These are phyloP conservation scores for Phytophthora lateralis DNA, from an alignment of 352 stramenopile species.

Conservation along the genomic window DNA sequence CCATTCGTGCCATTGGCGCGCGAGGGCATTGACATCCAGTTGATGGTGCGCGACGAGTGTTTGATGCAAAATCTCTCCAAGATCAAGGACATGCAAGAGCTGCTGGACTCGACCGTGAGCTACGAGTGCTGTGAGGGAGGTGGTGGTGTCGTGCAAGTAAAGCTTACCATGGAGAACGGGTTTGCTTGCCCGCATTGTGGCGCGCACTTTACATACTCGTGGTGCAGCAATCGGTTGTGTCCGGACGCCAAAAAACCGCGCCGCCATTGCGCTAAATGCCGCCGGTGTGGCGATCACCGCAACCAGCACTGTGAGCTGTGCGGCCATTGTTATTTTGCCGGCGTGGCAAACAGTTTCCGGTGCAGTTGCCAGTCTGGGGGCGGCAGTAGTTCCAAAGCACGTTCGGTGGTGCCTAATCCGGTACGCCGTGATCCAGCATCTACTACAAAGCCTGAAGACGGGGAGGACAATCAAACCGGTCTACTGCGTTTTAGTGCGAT, in stretches of 20 bases:
- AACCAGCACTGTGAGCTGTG: constrained; percentile 85
- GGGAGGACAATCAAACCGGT: constrained; percentile 16
- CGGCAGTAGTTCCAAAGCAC: constrained; percentile 46
- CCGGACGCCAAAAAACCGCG: constrained; percentile 79
- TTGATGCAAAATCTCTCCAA: constrained; percentile 87
- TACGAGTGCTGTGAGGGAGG: constrained; percentile 70
- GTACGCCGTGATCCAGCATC: constrained; percentile 22
- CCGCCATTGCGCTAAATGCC: constrained; percentile 82
- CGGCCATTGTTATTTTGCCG: constrained; percentile 87
- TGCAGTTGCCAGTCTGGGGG: constrained; percentile 70
- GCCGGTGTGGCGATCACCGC: constrained; percentile 76
- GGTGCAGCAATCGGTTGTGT: constrained; percentile 79
- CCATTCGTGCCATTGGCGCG: constrained; percentile 77
- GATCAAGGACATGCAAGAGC: constrained; percentile 84
- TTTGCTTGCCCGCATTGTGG: constrained; percentile 65
- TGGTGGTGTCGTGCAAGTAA: constrained; percentile 60
- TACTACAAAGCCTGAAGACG: constrained; percentile 11
- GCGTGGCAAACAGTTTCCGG: constrained; percentile 83
- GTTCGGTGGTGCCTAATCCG: constrained; percentile 54
- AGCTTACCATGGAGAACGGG: constrained; percentile 64
- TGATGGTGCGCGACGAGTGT: constrained; percentile 74
- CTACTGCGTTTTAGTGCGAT: constrained; percentile 17
- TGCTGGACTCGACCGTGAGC: constrained; percentile 69
- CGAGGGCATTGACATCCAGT: constrained; percentile 70
- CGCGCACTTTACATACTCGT: constrained; percentile 78